A percentile compares a stretch with the other conserved stretches of the same genome.
These are phyloP conservation scores for Posidonia oceanica DNA, from an alignment of 116 monocot species.

Conservation along the genomic window DNA sequence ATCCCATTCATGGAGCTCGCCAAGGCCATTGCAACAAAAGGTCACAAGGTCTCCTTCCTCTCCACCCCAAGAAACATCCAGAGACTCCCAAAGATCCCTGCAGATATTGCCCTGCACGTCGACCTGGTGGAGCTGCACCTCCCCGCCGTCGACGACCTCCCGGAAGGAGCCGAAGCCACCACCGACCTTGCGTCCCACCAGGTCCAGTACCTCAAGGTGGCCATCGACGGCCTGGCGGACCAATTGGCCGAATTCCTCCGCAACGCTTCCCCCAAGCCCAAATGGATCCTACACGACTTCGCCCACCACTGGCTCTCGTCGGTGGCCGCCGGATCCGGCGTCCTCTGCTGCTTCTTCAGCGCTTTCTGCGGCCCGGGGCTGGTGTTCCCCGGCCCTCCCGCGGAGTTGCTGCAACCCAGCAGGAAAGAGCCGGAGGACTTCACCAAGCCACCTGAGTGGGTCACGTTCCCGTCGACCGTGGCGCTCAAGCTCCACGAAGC, in stretches of 20 bases:
- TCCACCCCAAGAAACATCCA: conserved; percentile 8
- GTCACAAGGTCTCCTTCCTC: conserved; percentile 26
- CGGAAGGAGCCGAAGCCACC: conserved; percentile 16
- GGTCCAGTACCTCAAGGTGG: conserved; percentile 11
- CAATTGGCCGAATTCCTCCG: not conserved
- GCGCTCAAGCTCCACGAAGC: conserved; percentile 13
- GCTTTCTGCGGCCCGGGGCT: not conserved
- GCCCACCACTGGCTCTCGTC: conserved; percentile 4
- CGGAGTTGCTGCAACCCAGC: not conserved
- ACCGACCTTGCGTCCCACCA: conserved; percentile 7
- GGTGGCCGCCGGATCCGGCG: not conserved
- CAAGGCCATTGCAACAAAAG: conserved; percentile 23
- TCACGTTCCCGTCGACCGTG: conserved; percentile 5
- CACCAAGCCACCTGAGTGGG: conserved; percentile 2
- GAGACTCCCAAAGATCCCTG: conserved; percentile 3
- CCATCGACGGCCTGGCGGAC: conserved; percentile 6
- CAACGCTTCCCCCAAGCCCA: not conserved
- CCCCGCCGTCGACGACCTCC: conserved; percentile 6
- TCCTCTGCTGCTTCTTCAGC: not conserved
- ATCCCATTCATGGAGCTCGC: conserved; percentile 29
- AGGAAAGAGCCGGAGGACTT: conserved; percentile 2
- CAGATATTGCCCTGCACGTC: not conserved
- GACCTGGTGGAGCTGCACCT: conserved; percentile 1
- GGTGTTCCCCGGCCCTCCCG: not conserved
- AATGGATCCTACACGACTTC: conserved; percentile 17